phyloP scores from a whole-genome alignment of 495 filamentous ascomycete species.

The Penicillium paxilli region DNA sequence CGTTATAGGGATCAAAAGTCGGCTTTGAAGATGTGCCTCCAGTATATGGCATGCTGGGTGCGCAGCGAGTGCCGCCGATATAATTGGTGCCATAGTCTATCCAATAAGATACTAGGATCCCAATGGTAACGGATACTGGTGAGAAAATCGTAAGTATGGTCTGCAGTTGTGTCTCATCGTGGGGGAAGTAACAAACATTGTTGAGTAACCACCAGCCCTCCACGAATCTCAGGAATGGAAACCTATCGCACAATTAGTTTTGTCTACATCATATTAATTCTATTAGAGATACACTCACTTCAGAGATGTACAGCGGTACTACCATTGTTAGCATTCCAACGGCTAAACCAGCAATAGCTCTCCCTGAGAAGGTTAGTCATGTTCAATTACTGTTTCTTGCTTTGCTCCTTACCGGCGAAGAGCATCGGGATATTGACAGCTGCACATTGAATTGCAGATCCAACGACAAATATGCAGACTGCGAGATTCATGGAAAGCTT shows the following conservation, averaged over 20 bases:
- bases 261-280: background rate
- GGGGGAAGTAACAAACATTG: constrained; percentile 50
- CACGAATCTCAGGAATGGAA: constrained; percentile 60
- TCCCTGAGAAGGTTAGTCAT: constrained; percentile 40
- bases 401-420: constrained; percentile 53
- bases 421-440: constrained; percentile 60
- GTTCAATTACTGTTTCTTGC: too few relatives aligned
- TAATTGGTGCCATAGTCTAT: constrained; percentile 63
- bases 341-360: constrained; percentile 66
- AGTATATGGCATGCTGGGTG: constrained; percentile 55
- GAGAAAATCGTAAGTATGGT: background rate
- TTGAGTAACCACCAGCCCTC: constrained; percentile 74
- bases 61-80: constrained; percentile 41
- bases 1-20: constrained; percentile 43
- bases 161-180: background rate
- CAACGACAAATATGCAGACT: constrained; percentile 70
- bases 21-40: constrained; percentile 57
- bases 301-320: constrained; percentile 45
- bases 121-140: constrained; percentile 77
- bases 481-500: constrained; percentile 75
- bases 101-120: constrained; percentile 85
- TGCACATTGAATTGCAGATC: constrained; percentile 71
- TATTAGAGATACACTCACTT: constrained; percentile 14
- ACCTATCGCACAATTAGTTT: constrained; percentile 26
- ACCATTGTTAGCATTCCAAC: constrained; percentile 41